Conservation (phyloP, 108 stramenopile genomes). For the Nitzschia sp. region DNA sequence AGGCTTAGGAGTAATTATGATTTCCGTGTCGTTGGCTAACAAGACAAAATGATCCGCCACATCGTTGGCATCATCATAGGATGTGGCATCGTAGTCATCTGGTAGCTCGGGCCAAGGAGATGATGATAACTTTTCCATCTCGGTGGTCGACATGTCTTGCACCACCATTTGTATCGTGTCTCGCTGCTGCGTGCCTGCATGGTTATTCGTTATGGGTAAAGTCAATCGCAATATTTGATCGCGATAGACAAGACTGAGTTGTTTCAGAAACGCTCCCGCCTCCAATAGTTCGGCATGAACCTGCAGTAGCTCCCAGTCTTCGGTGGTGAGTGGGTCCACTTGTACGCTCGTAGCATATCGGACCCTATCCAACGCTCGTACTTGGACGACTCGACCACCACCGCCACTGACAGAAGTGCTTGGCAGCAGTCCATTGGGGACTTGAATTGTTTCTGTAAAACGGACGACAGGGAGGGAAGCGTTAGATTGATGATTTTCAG, state of each 20-base stretch:
- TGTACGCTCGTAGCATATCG: slow-evolving; percentile 38
- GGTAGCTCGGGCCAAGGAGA: not conserved
- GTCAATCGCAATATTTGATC: slow-evolving; percentile 55
- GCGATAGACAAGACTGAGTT: slow-evolving; percentile 68
- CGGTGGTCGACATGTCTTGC: not conserved
- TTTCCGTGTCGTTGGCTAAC: slow-evolving; percentile 71
- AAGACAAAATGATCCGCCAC: slow-evolving; percentile 28
- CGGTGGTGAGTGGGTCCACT: slow-evolving; percentile 61
- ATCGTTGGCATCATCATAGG: not conserved
- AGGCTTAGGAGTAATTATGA: slow-evolving; percentile 67
- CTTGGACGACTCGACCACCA: slow-evolving; percentile 46
- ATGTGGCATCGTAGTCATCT: too few relatives aligned
- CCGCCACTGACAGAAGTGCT: slow-evolving; percentile 20
- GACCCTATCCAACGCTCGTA: slow-evolving; percentile 45
- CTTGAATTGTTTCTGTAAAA: slow-evolving; percentile 22
- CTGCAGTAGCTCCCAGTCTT: slow-evolving; percentile 82
- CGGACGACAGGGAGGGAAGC: not conserved
- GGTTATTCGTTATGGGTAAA: not conserved
- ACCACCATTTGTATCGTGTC: slow-evolving; percentile 39
- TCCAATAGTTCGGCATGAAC: slow-evolving; percentile 61
- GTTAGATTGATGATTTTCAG: not conserved
- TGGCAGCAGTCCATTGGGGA: slow-evolving; percentile 26
- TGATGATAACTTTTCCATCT: not conserved
- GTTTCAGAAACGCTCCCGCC: slow-evolving; percentile 62
- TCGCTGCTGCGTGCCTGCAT: not conserved